These are phyloP conservation scores for Rubroboletus satanas DNA, from an alignment of 768 basidiomycete genomes.

Conservation along the genomic window DNA sequence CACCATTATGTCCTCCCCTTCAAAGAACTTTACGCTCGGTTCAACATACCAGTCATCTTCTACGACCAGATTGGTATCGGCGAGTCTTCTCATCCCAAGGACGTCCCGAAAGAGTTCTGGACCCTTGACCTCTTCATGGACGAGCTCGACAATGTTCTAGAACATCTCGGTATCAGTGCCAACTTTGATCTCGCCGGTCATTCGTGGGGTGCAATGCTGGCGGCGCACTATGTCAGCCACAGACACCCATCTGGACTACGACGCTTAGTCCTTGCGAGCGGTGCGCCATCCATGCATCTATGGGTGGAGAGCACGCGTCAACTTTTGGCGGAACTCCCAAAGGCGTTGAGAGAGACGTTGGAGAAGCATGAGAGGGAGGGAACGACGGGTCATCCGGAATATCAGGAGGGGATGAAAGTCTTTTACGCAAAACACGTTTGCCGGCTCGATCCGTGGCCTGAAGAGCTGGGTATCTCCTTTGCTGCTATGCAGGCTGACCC, in stretches of 20 bases:
- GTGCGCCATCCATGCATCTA: slow-evolving; percentile 31
- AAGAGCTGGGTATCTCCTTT: slow-evolving; percentile 31
- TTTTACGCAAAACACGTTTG: slow-evolving; percentile 37
- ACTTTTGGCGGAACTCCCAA: slow-evolving; percentile 26
- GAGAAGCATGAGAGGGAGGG: slow-evolving; percentile 33
- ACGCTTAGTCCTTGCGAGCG: slow-evolving; percentile 33
- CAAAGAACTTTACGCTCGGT: slow-evolving; percentile 29
- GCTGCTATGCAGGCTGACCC: slow-evolving; percentile 26
- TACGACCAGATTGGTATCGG: slow-evolving; percentile 52
- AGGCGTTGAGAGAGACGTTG: slow-evolving; percentile 25
- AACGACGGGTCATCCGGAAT: slow-evolving; percentile 32
- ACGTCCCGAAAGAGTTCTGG: slow-evolving; percentile 34
- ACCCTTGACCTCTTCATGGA: slow-evolving; percentile 48
- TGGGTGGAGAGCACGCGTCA: slow-evolving; percentile 24
- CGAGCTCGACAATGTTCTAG: slow-evolving; percentile 49
- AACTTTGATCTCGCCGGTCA: slow-evolving; percentile 50
- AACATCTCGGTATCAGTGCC: slow-evolving; percentile 37
- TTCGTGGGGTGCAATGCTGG: slow-evolving; percentile 58
- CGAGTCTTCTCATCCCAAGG: slow-evolving; percentile 40
- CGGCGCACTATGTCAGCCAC: slow-evolving; percentile 36
- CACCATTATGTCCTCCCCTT: slow-evolving; percentile 41
- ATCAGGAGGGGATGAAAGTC: slow-evolving; percentile 26
- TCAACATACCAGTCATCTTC: slow-evolving; percentile 41
- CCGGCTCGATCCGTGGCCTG: slow-evolving; percentile 32
- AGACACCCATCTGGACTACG: slow-evolving; percentile 39